Base-by-base conservation (phyloP, 2,329 filamentous ascomycete species). In the Neurospora sp. region DNA sequence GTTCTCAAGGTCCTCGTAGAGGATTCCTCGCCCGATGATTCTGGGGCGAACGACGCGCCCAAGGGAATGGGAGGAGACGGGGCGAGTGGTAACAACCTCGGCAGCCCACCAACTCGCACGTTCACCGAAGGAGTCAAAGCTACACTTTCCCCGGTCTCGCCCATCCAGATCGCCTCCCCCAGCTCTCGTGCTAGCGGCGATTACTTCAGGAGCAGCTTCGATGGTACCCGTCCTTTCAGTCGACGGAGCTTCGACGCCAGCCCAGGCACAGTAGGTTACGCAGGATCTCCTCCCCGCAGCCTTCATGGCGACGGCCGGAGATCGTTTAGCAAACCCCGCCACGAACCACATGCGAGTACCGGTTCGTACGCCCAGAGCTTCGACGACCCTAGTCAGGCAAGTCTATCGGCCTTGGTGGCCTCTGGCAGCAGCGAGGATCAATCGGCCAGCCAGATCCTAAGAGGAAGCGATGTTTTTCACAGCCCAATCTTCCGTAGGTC, bases 371-470 rank as follows among this genome's bases (percentile, higher is more conserved):
- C 90, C 5, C 90, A 91, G 75, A 93, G 90, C 46, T 75, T 90
- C 72, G 92, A 92, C 68, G 91, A 91, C 66, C 90, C 89, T 0
- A 93, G 78, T 71, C 78, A 78, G 70, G 76, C 77, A 7, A 80
- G 90, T 76, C 79, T 91, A 70, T 94, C 91, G 1, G 92, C 89
- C 2, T 82, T 90, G 39, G 84, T 90, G 1, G 84, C 89, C 4
- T 92, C 91, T 3, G 89, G 88, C 0, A 87, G 87, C 0, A 87
- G 86, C 69, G 91, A 94, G 58, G 92, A 94, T 70, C 90, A 91
- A 67, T 96, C 94, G 3, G 95, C 92, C 2, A 98, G 95, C 78
- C 93, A 97, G 79, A 97, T 98, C 43, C 82, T 99, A 9, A 87
- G 88, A 68, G 89, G 92, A 40, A 97, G 93, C 75, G 93, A 96